Evolutionary conservation across 768 basidiomycete species (phyloP).

Genomic region (Auricularia auricula-judae): DNA sequence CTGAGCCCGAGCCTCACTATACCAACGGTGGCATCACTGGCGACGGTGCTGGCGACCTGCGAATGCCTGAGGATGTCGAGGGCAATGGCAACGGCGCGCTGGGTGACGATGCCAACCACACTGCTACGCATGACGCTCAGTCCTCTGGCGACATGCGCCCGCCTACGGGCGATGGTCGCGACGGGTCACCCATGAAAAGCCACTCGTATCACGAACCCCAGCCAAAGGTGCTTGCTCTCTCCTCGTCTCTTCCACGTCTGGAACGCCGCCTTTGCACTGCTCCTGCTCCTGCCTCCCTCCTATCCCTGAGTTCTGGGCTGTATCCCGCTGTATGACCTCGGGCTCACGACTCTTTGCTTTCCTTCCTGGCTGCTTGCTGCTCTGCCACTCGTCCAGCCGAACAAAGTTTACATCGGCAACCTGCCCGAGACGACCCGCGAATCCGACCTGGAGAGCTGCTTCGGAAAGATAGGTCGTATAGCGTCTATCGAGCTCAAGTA

Average conservation of each 20-base stretch:
- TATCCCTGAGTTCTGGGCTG: neutral
- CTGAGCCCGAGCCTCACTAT: neutral
- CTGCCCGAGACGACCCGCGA: constrained; percentile 78
- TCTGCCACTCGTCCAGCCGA: constrained; percentile 67
- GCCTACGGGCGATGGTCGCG: neutral
- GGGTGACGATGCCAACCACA: neutral
- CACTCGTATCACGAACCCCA: neutral
- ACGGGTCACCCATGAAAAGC: neutral
- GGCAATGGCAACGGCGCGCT: neutral
- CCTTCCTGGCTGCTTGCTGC: constrained; percentile 22
- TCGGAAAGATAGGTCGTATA: constrained; percentile 74
- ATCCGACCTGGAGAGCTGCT: constrained; percentile 78
- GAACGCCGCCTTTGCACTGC: constrained; percentile 9
- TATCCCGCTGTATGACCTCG: constrained; percentile 13
- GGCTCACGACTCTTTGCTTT: constrained; percentile 37
- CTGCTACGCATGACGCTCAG: neutral
- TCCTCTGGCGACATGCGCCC: neutral
- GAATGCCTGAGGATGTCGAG: neutral
- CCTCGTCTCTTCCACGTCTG: constrained; percentile 15
- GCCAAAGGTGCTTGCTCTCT: constrained; percentile 9
- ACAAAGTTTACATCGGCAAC: constrained; percentile 88
- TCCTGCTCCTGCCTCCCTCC: constrained; percentile 6
- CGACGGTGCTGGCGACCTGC: neutral
- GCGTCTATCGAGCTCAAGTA: constrained; percentile 75
- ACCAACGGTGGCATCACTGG: neutral